Evolutionary conservation across 805 yeast species (phyloP), one percentile per base, ranked within the genome.

Genomic region (Priceomyces melissophilus): DNA sequence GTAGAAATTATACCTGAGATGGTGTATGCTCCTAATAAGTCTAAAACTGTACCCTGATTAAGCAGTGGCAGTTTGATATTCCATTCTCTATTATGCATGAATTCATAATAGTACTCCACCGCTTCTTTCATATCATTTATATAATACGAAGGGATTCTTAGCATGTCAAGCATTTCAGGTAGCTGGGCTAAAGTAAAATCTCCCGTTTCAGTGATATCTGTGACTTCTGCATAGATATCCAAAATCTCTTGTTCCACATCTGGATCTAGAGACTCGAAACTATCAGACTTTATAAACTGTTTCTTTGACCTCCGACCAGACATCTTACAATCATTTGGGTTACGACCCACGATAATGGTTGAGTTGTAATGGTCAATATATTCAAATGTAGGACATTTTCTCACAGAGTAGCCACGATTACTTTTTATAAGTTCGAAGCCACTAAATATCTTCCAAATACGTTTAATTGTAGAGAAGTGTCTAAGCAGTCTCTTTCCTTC

Each of bases 201-300:
- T 6, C 46, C 48, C 1, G 46, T 53, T 4, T 49, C 46, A 10
- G 42, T 56, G 3, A 8, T 20, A 4, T 20, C 25, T 1, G 61
- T 46, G 4, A 61, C 31, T 4, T 38, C 44, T 3, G 62, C 48
- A 44, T 66, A 70, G 1, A 46, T 56, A 25, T 59, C 65, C 10
- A 70, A 48, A 6, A 69, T 57, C 45, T 70, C 72, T 14, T 61
- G 66, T 41, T 66, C 72, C 14, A 54, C 52, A 2, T 48, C 48
- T 0, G 55, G 47, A 7, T 49, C 38, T 5, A 59, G 40, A 2
- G 33, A 40, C 10, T 44, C 41, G 36, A 56, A 63, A 5, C 28
- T 36, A 26, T 20, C 43, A 6, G 44, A 39, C 29, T 28, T 31
- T 23, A 27, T 8, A 25, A 42, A 27, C 23, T 31, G 42, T 35